Conservation (phyloP, 345 rosid genomes). For the Litchi chinensis region DNA sequence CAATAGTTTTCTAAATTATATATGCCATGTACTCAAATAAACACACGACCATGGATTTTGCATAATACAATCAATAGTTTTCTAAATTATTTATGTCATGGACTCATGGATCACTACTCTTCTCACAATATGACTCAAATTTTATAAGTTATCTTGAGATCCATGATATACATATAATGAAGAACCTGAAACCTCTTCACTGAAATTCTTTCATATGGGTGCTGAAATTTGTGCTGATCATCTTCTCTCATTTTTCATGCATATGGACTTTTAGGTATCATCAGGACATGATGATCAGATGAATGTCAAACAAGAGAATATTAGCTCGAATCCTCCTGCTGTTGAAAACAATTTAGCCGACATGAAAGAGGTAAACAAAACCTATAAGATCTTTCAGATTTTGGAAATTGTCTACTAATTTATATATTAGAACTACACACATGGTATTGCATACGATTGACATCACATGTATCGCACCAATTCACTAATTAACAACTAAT, state of each 20-base stretch:
- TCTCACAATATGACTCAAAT: no score
- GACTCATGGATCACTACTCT: neutral
- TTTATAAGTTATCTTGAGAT: neutral
- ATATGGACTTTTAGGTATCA: neutral
- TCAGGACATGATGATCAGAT: neutral
- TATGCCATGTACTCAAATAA: neutral
- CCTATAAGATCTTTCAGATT: neutral
- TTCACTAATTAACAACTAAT: no score
- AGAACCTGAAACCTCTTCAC: neutral
- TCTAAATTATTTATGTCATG: neutral
- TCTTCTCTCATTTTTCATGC: neutral
- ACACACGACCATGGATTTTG: no score
- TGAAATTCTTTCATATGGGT: neutral
- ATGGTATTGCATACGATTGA: no score
- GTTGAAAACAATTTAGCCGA: neutral
- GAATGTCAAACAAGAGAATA: conserved; percentile 4
- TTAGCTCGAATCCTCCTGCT: conserved; percentile 3
- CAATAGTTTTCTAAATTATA: neutral
- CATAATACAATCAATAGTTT: neutral
- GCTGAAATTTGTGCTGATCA: neutral
- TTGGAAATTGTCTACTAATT: neutral
- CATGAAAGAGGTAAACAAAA: conserved; percentile 2
- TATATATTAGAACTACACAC: no score
- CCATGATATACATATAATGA: neutral
- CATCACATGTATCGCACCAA: no score